Evolutionary conservation across 352 stramenopile genomes (phyloP), one percentile per base, ranked within the genome.

Genomic region (Phytophthora agathidicida): DNA sequence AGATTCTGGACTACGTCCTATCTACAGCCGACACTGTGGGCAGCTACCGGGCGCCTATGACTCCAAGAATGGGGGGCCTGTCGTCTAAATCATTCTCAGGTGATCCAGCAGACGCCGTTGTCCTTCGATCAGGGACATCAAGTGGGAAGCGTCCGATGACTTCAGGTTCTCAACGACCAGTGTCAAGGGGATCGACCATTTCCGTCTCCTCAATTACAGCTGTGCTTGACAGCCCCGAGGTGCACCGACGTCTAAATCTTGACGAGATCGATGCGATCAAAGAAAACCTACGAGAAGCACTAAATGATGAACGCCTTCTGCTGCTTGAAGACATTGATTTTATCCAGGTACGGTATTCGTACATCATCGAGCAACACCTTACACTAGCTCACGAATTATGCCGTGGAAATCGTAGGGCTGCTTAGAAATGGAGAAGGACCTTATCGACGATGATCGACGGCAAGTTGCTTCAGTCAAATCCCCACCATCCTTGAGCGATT

Each of bases 241-340:
- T 84, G 6, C 70, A 80, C 10, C 68, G 68, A 19, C 54, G 63
- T 16, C 49, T 91, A 27, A 89, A 87, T 30, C 66, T 94, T n/a
- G 70, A 89, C 14, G 75, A 88, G 44, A 89, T 94, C 42, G 82
- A 94, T 41, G 73, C 72, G 5, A 84, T 92, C 42, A 78, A 76
- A 26, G 75, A 80, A 24, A 73, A 89, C 36, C 42, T 94, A 6
- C 75, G 77, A 14, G 64, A 80, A 1, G 82, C 84, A 2, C 32
- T 94, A 24, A 23, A 66, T 9, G 77, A 91, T 3, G 84, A 94
- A 31, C 73, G 70, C 0, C 64, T 78, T 30, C 68, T 88, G 44
- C 43, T 94, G 2, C 70, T 94, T 6, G 84, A 92, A 60, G 84
- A 94, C 47, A 90, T 94, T 14, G 84, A 94, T 20, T 94, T 94